A percentile compares a stretch with the other conserved stretches of the same genome.
Conservation (phyloP, 2,329 filamentous ascomycete genomes). For the Pseudogymnoascus destructans region DNA sequence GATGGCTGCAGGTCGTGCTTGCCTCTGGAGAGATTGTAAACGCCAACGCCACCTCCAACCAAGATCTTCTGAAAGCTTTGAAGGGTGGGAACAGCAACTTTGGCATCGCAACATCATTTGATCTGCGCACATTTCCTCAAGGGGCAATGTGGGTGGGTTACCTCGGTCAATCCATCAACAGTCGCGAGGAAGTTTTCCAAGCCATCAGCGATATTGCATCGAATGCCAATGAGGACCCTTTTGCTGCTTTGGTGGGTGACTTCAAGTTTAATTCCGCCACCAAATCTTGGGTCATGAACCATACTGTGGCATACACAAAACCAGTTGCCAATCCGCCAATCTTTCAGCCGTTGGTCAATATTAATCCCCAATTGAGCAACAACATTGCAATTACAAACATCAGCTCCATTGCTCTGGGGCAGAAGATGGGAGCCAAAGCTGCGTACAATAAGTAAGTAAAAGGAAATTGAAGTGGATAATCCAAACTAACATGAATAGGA, state of each 20-base stretch:
- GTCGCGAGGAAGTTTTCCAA: not conserved
- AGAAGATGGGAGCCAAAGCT: not conserved
- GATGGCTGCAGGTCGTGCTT: conserved; percentile 32
- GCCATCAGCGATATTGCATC: conserved; percentile 10
- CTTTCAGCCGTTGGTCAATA: not conserved
- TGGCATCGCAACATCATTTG: conserved; percentile 36
- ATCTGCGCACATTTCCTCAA: conserved; percentile 18
- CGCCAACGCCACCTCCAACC: conserved; percentile 30
- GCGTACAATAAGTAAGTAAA: not conserved
- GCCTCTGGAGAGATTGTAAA: conserved; percentile 36
- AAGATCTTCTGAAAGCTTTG: conserved; percentile 39
- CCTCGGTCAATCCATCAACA: not conserved
- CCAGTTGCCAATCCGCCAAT: conserved; percentile 8
- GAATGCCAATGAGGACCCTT: conserved; percentile 12
- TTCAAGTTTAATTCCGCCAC: conserved; percentile 8
- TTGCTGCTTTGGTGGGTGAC: conserved; percentile 11
- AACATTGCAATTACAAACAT: not conserved
- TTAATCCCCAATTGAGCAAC: conserved; percentile 1
- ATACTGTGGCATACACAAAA: conserved; percentile 7
- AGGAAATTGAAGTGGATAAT: not conserved
- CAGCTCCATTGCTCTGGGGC: not conserved
- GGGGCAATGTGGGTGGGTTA: conserved; percentile 11
- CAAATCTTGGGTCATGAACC: conserved; percentile 10
- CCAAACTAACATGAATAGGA: not conserved
- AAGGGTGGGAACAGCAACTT: conserved; percentile 46